A percentile compares a stretch with the other conserved stretches of the same genome.
phyloP scores from a whole-genome alignment of 2,329 filamentous ascomycete genomes.

The Trichophyton simii region DNA sequence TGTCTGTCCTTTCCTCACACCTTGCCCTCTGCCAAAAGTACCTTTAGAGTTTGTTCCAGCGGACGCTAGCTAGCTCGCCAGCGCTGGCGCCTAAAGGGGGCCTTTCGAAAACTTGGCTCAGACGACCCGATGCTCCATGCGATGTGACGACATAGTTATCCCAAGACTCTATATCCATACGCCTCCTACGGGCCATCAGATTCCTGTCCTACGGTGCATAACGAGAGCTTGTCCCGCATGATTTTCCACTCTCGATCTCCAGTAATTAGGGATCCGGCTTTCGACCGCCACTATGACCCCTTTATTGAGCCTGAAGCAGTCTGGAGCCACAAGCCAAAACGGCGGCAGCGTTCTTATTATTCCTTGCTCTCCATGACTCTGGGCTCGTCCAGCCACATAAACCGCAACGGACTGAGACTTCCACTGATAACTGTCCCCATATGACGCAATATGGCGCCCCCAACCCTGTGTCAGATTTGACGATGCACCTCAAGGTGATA shows the following conservation, averaged over 20 bases:
- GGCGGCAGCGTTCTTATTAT: not conserved
- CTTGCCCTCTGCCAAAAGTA: not conserved
- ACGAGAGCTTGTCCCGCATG: not conserved
- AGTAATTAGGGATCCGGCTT: not conserved
- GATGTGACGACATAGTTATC: constrained; percentile 1
- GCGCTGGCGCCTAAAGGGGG: not conserved
- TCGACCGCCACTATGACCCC: not conserved
- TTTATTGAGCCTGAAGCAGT: not conserved
- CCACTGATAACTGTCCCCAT: not conserved
- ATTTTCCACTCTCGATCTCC: not conserved
- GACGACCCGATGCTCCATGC: constrained; percentile 1
- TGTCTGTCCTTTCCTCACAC: too few relatives aligned
- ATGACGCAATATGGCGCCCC: not conserved
- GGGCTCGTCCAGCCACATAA: not conserved
- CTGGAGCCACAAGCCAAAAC: not conserved
- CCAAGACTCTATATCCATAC: not conserved
- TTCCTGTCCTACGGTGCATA: not conserved
- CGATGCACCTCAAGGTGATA: not conserved
- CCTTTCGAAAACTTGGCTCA: not conserved
- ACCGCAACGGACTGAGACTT: not conserved
- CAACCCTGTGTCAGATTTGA: not conserved
- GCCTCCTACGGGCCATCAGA: not conserved
- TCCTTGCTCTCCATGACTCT: not conserved
- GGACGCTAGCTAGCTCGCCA: constrained; percentile 1
- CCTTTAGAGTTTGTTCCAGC: not conserved